These are phyloP conservation scores for Tulasnella sp. DNA, from an alignment of 768 basidiomycete genomes.

Conservation along the genomic window DNA sequence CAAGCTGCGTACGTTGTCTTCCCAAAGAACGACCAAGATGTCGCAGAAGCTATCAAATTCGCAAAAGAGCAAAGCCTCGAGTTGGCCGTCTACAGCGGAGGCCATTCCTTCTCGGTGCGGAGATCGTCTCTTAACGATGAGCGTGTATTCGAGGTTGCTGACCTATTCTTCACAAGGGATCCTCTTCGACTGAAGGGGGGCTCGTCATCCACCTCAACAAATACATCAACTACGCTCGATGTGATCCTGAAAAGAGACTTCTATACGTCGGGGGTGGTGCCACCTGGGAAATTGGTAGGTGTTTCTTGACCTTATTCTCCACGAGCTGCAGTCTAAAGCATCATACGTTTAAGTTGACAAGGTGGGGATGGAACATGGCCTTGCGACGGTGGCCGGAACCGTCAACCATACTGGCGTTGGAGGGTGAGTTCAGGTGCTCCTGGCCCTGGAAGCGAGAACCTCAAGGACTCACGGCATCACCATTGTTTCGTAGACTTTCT, in stretches of 20 bases:
- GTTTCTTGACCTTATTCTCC: background rate
- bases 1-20: conserved; percentile 26
- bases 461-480: background rate
- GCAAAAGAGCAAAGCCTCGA: conserved; percentile 10
- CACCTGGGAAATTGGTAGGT: background rate
- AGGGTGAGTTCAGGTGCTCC: conserved; percentile 33
- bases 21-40: background rate
- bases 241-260: background rate
- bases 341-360: conserved; percentile 13
- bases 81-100: conserved; percentile 41
- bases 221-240: background rate
- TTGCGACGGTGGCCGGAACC: background rate
- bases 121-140: conserved; percentile 40
- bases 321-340: background rate
- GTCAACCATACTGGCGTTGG: conserved; percentile 18
- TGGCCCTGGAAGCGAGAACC: background rate
- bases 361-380: conserved; percentile 2
- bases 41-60: conserved; percentile 10
- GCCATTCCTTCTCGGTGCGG: conserved; percentile 45
- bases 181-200: conserved; percentile 32
- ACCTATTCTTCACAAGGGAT: background rate
- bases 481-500: background rate
- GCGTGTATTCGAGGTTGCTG: background rate
- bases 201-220: conserved; percentile 38
- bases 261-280: conserved; percentile 6